These are phyloP conservation scores for Phoma sp. DNA, from an alignment of 2,329 filamentous ascomycete genomes.

Conservation along the genomic window DNA sequence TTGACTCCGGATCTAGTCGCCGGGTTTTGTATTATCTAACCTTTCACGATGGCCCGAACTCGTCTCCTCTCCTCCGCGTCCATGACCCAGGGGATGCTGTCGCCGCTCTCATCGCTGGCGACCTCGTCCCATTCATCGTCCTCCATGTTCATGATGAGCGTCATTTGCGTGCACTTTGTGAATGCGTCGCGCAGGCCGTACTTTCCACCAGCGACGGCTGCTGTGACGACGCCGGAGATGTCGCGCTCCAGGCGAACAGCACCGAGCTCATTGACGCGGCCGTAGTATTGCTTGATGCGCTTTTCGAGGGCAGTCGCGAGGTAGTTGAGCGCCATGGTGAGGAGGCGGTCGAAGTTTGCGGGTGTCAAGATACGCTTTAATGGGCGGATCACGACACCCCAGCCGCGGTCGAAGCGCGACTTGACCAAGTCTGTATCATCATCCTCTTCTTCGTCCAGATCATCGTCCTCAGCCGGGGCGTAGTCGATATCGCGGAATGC, in stretches of 20 bases:
- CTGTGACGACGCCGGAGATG: conserved; percentile 73
- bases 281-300: conserved; percentile 80
- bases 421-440: conserved; percentile 70
- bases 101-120: conserved; percentile 54
- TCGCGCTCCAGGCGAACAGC: conserved; percentile 86
- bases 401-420: conserved; percentile 81
- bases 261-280: conserved; percentile 80
- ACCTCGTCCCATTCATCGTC: conserved; percentile 93
- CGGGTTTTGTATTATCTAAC: too few species aligned
- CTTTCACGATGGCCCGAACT: conserved; percentile 72
- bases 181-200: conserved; percentile 83
- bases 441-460: conserved; percentile 55
- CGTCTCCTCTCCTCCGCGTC: conserved; percentile 75
- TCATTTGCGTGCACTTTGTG: conserved; percentile 77
- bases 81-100: conserved; percentile 75
- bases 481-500: conserved; percentile 95
- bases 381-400: conserved; percentile 85
- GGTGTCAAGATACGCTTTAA: conserved; percentile 84
- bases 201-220: conserved; percentile 70
- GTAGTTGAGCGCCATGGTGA: conserved; percentile 76
- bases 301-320: conserved; percentile 85
- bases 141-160: conserved; percentile 91
- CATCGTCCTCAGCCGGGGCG: conserved; percentile 63
- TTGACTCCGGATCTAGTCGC: too few species aligned
- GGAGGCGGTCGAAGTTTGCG: conserved; percentile 76